Evolutionary conservation across 78 protist genomes (phyloP).

Genomic region (Dictyostelium firmibasis): DNA sequence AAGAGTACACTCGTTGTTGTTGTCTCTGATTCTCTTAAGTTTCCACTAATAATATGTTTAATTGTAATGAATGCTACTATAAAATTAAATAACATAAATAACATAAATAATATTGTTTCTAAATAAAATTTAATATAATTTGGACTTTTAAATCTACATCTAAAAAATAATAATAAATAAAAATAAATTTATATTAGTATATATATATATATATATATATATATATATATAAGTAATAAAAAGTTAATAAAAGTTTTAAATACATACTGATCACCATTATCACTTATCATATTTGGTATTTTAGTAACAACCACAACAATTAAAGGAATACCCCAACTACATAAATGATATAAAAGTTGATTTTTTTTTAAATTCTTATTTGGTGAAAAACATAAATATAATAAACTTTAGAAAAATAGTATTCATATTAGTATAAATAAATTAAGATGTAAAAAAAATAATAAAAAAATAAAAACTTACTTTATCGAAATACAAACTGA

Average conservation of each 20-base stretch:
- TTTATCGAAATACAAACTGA: constrained; percentile 45
- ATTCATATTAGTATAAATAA: neutral
- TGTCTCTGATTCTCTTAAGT: constrained; percentile 20
- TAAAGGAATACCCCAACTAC: constrained; percentile 32
- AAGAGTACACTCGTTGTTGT: constrained; percentile 14
- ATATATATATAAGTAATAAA: too few relatives aligned
- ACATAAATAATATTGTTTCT: neutral
- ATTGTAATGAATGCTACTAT: constrained; percentile 1
- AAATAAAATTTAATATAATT: constrained; percentile 19
- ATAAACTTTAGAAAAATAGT: constrained; percentile 1
- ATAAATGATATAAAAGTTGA: constrained; percentile 35
- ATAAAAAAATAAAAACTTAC: neutral
- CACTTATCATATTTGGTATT: constrained; percentile 31
- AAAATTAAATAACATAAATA: constrained; percentile 23
- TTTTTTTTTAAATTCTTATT: constrained; percentile 55
- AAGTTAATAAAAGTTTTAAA: neutral
- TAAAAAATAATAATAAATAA: neutral
- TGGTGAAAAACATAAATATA: constrained; percentile 42
- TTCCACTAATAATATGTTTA: constrained; percentile 21
- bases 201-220: too few relatives aligned
- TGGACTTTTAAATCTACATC: constrained; percentile 45
- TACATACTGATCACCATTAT: constrained; percentile 28
- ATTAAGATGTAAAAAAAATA: neutral
- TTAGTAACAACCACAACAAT: constrained; percentile 12
- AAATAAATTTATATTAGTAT: too few relatives aligned